Evolutionary conservation across 1,284 basidiomycete species (phyloP), one percentile per base, ranked within the genome.

Genomic region (Tilletia caries): DNA sequence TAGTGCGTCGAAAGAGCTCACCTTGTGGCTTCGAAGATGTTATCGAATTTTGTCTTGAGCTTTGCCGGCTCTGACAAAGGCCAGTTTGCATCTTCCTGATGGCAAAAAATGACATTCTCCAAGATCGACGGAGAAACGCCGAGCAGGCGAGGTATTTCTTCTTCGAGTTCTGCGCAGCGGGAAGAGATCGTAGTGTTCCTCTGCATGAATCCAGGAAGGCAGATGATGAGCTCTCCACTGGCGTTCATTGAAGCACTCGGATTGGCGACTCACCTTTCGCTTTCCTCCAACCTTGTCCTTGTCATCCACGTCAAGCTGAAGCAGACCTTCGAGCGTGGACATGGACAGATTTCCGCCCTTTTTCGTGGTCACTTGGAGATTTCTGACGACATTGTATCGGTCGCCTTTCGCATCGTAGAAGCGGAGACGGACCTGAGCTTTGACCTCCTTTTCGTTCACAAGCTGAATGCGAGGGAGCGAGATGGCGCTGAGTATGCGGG

Each of bases 21-120:
- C 67, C 60, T 75, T 1, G 95, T 98, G 0, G 96, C 96, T 83
- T 99, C 96, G 77, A 99, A 98, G 74, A 99, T 98, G 80, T 98
- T 96, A 79, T 98, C 96, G 75, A 96, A 98, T 83, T 96, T 96
- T 87, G 97, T 98, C 87, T 99, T 98, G 50, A 99, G 85, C 0
- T 89, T 88, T 0, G 92, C 86, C 0, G 95, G 92, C 79, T 98
- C 96, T 0, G 94, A 88, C 15, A 99, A 87, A 0, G 96, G 96
- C 96, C 96, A 99, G 79, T 94, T 97, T 0, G 93, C 95, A 70
- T 99, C 96, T 81, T 99, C 96, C 85, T 99, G 96, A 84, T 99
- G 96, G 84, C 96, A 99, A 81, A 99, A 98, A 71, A 99, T 98
- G 79, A 98, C 95, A 81, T 97, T 98, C 80, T 98, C 95, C 25